Conservation (phyloP, 169 alveolate species). For the Plasmodium knowlesi region DNA sequence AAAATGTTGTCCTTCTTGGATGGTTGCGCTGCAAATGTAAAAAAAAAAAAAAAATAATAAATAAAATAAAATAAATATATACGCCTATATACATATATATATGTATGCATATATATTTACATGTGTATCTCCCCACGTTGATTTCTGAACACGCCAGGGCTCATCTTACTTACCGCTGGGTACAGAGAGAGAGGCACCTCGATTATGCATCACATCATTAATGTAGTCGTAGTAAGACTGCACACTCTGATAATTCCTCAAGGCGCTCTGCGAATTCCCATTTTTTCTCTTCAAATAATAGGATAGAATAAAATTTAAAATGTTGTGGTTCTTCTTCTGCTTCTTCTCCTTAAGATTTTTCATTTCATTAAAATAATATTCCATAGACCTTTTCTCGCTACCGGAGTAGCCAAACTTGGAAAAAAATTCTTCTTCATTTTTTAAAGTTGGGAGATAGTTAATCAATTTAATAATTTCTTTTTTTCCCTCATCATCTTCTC, state of each 20-base stretch:
- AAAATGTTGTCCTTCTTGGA: constrained; percentile 74
- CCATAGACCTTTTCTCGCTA: constrained; percentile 53
- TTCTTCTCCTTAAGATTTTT: constrained; percentile 39
- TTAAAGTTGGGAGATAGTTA: constrained; percentile 40
- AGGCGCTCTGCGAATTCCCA: not conserved
- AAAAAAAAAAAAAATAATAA: no score
- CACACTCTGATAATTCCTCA: constrained; percentile 25
- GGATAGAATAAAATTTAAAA: constrained; percentile 46
- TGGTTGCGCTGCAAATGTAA: constrained; percentile 73
- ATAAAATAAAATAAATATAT: not conserved
- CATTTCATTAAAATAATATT: constrained; percentile 71
- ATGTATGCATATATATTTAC: not conserved
- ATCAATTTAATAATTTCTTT: constrained; percentile 74
- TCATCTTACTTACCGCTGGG: not conserved
- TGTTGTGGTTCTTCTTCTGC: constrained; percentile 57
- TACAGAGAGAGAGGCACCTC: not conserved
- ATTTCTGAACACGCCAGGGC: no score
- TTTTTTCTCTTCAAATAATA: constrained; percentile 18
- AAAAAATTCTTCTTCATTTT: constrained; percentile 61
- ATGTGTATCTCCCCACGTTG: not conserved
- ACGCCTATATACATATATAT: not conserved
- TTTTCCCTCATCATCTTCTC: constrained; percentile 37
- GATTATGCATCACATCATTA: constrained; percentile 20
- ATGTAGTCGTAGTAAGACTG: constrained; percentile 59
- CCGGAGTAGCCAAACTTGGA: constrained; percentile 46